These are phyloP conservation scores for Blastocystis sp. DNA, from an alignment of 352 stramenopile species.

Conservation along the genomic window DNA sequence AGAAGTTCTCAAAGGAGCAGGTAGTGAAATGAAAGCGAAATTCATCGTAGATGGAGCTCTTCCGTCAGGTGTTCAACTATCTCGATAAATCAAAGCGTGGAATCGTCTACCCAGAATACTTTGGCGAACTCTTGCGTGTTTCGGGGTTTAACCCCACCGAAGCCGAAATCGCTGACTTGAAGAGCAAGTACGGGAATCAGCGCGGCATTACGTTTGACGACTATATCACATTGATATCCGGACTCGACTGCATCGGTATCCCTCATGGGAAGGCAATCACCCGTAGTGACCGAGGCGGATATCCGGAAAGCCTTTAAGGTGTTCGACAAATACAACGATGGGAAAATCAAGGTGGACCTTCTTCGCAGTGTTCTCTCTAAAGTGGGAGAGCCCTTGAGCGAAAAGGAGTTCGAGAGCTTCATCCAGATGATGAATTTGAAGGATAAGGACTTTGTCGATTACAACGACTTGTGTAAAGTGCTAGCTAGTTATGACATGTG, in stretches of 20 bases:
- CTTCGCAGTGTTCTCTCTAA: conserved; percentile 17
- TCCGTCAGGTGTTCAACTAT: conserved; percentile 39
- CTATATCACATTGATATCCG: not conserved
- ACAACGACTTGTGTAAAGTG: not conserved
- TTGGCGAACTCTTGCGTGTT: conserved; percentile 18
- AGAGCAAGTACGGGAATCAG: not conserved
- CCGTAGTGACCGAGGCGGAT: conserved; percentile 2
- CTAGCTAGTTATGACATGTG: conserved; percentile 26
- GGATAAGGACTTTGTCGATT: conserved; percentile 19
- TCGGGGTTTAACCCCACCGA: conserved; percentile 18
- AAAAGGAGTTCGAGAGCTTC: conserved; percentile 10
- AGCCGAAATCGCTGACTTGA: conserved; percentile 5
- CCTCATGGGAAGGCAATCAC: not conserved
- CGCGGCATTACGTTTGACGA: conserved; percentile 13
- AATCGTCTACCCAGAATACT: not conserved
- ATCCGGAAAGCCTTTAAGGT: conserved; percentile 11
- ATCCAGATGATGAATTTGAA: conserved; percentile 21
- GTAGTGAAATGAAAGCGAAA: not conserved
- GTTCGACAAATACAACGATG: conserved; percentile 49
- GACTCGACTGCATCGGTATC: not conserved
- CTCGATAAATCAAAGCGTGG: conserved; percentile 30
- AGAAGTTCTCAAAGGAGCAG: conserved; percentile 37
- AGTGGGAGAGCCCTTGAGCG: conserved; percentile 11
- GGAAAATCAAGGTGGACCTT: conserved; percentile 19
- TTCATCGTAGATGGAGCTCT: not conserved